Base-by-base conservation (phyloP, 805 yeast species). In the Pichia manshurica region DNA sequence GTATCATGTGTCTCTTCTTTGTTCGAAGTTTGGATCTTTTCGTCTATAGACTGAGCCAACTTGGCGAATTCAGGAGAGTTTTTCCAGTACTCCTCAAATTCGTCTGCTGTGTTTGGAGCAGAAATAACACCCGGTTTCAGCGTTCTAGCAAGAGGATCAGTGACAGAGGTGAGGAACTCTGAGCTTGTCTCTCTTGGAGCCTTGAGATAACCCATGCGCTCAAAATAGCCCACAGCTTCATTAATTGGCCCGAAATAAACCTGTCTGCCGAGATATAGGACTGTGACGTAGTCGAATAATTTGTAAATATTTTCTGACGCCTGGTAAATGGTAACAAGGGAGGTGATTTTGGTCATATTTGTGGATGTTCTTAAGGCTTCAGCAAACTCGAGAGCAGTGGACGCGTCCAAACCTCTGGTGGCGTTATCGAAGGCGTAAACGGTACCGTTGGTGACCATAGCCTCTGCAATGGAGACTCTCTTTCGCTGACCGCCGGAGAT, bases 401-500 rank as follows among this genome's bases (percentile, higher is more conserved):
- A 42, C 15, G 42, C 37, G 35, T 37, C 49, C 34, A 42, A 37
- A 63, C 87, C 87, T 65, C 86, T 73, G 16, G 87, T 81, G 21
- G 85, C 82, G 56, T 81, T 81, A 66, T 81, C 87, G 77, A 81
- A 81, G 52, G 83, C 78, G 54, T 71, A 79, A 20, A 79, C 68
- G 8, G 77, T 67, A 9, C 77, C 81, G 46, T 75, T 69, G 58
- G 75, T 68, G 31, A 76, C 71, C 56, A 77, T 71, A 3, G 78
- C 84, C 62, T 81, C 87, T 4, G 82, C 86, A 56, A 81, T 74
- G 3, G 85, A 79, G 22, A 81, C 85, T 68, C 87, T 77, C 66
- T 81, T 81, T 57, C 87, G 68, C 67, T 81, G 84, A 66, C 87
- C 87, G 58, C 87, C 87, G 32, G 85, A 79, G 40, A 81, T 79